These are phyloP conservation scores for Spathaspora sp. DNA, from an alignment of 1,139 yeast genomes.

Conservation along the genomic window DNA sequence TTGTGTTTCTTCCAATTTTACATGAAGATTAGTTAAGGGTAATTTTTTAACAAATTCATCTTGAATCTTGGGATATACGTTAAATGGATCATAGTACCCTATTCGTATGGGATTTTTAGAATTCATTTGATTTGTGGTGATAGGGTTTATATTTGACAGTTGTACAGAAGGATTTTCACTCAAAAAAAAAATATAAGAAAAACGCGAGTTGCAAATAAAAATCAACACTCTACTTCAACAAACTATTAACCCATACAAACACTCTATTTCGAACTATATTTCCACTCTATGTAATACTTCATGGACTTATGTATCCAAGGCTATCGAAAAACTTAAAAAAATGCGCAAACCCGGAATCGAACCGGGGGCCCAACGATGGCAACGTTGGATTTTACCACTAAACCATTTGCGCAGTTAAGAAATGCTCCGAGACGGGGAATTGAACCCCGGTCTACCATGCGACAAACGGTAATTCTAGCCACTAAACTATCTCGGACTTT, in stretches of 20 bases:
- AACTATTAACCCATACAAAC: not conserved
- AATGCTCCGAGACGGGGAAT: conserved; percentile 14
- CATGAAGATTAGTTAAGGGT: conserved; percentile 75
- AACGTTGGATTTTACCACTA: conserved; percentile 12
- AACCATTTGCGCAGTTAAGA: conserved; percentile 9
- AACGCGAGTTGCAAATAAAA: not conserved
- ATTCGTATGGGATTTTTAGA: conserved; percentile 37
- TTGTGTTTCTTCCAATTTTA: conserved; percentile 59
- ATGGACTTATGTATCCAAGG: not conserved
- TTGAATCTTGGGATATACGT: conserved; percentile 56
- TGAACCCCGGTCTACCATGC: conserved; percentile 15
- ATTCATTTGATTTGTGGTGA: conserved; percentile 7
- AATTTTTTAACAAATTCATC: conserved; percentile 52
- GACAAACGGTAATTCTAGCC: conserved; percentile 14
- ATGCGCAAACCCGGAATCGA: conserved; percentile 21
- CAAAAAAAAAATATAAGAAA: not conserved
- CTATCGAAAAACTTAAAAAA: conserved; percentile 5
- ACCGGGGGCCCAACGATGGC: conserved; percentile 14
- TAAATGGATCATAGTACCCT: conserved; percentile 87
- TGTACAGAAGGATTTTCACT: not conserved
- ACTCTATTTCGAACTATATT: not conserved
- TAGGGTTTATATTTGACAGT: conserved; percentile 10
- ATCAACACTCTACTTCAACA: not conserved
- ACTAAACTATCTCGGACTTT: conserved; percentile 12
- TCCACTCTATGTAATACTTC: not conserved